Evolutionary conservation across 2,329 filamentous ascomycete species (phyloP).

Genomic region (Epichloe festucae): DNA sequence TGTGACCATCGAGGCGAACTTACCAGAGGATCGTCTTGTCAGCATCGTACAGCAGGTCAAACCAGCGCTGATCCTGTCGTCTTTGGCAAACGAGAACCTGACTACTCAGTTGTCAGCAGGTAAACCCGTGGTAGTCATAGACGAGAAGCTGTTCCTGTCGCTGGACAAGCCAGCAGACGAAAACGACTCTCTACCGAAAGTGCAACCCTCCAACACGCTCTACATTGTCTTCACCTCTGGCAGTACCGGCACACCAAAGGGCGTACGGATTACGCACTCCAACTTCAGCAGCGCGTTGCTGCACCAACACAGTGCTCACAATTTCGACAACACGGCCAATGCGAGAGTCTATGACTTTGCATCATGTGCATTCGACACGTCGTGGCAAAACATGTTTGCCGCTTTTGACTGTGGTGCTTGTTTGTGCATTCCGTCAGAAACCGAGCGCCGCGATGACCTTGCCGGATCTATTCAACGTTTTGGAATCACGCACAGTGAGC

Average conservation of each 20-base stretch:
- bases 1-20: conserved; percentile 7
- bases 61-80: conserved; percentile 10
- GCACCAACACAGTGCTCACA: conserved; percentile 6
- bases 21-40: conserved; percentile 8
- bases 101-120: conserved; percentile 2
- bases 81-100: conserved; percentile 5
- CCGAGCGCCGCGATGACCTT: conserved; percentile 4
- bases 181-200: conserved; percentile 2
- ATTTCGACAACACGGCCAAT: conserved; percentile 2
- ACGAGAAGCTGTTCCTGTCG: neutral
- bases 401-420: conserved; percentile 10
- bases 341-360: conserved; percentile 13
- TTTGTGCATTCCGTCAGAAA: conserved; percentile 10
- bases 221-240: conserved; percentile 40
- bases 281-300: conserved; percentile 7
- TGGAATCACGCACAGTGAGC: neutral
- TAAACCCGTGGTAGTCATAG: neutral
- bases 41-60: conserved; percentile 9
- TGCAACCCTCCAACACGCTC: conserved; percentile 6
- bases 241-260: conserved; percentile 33
- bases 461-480: neutral
- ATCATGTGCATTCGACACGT: conserved; percentile 11
- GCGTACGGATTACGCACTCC: conserved; percentile 24
- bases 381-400: conserved; percentile 10
- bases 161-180: neutral